A percentile compares a stretch with the other conserved stretches of the same genome.
Evolutionary conservation across 2,329 filamentous ascomycete genomes (phyloP).

Genomic region (Talaromyces sp.): DNA sequence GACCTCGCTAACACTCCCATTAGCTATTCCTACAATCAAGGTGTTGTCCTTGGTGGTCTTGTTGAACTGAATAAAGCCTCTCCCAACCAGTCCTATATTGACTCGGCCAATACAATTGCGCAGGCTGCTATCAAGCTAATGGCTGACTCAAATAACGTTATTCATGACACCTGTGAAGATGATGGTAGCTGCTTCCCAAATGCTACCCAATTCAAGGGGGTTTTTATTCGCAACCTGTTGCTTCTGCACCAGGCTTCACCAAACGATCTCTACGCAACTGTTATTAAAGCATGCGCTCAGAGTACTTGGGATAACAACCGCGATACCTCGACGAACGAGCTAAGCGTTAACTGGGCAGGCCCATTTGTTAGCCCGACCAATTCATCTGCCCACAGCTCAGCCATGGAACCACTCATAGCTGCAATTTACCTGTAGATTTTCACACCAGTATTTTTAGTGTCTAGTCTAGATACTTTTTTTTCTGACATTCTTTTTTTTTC

Average conservation of each 20-base stretch:
- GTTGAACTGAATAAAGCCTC: conserved; percentile 48
- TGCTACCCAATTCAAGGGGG: conserved; percentile 66
- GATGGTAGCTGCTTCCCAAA: conserved; percentile 42
- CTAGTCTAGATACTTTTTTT: neutral
- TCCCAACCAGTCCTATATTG: conserved; percentile 38
- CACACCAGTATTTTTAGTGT: neutral
- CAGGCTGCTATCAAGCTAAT: conserved; percentile 48
- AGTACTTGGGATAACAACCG: conserved; percentile 61
- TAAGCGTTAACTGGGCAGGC: conserved; percentile 63
- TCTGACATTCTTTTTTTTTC: neutral
- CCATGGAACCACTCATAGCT: conserved; percentile 63
- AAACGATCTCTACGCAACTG: conserved; percentile 46
- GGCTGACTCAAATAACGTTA: conserved; percentile 43
- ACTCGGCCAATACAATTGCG: conserved; percentile 47
- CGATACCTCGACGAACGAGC: conserved; percentile 39
- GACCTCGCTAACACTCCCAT: neutral
- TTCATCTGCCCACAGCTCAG: conserved; percentile 60
- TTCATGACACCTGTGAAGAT: conserved; percentile 54
- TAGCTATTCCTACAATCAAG: conserved; percentile 57
- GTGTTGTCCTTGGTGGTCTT: conserved; percentile 56
- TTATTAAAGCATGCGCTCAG: conserved; percentile 60
- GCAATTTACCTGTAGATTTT: conserved; percentile 32
- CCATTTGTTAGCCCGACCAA: conserved; percentile 50
- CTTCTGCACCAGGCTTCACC: conserved; percentile 35
- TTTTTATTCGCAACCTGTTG: conserved; percentile 63